Base-by-base conservation (phyloP, 768 basidiomycete species). In the Glaciozyma antarctica region DNA sequence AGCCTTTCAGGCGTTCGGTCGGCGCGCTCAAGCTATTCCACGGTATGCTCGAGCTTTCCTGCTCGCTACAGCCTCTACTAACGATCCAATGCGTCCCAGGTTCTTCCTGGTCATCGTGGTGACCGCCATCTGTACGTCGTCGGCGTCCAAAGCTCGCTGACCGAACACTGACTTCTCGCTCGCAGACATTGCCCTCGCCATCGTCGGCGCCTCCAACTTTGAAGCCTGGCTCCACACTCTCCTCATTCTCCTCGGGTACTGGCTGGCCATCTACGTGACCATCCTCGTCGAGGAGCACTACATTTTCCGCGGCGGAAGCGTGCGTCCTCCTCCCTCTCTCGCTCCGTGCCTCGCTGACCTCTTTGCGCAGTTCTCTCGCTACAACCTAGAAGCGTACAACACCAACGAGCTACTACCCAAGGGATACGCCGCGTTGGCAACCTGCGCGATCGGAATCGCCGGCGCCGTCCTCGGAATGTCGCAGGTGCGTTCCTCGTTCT, bases 241-340 rank as follows among this genome's bases (percentile, higher is more conserved):
- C 48, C 67, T 74, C 58, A 60, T 74, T 47, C 63, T 73, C 32
- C 63, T 74, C 24, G 65, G 71, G 28, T 82, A 83, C 77, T 83
- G 81, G 82, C 79, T 81, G 56, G 77, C 79, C 22, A 81, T 82
- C 72, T 82, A 79, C 77, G 75, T 76, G 65, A 75, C 75, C 47
- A 78, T 82, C 69, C 76, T 82, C 44, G 71, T 81, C 24, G 77
- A 80, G 68, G 81, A 82, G 74, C 81, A 83, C 75, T 79, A 80
- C 68, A 76, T 82, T 72, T 82, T 83, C 80, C 77, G 81, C 41
- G 64, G 70, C 28, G 77, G 77, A 49, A 54, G 32, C 9, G 65
- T 70, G 64, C 72, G n/a, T 19, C 47, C 47, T 21, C 47, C 47
- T 22, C 47, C 6, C 7, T n/a, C n/a, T 16, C 8, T 6, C 16